A percentile compares a stretch with the other conserved stretches of the same genome.
phyloP scores from a whole-genome alignment of 768 basidiomycete genomes.

The Russula griseocarnosa region DNA sequence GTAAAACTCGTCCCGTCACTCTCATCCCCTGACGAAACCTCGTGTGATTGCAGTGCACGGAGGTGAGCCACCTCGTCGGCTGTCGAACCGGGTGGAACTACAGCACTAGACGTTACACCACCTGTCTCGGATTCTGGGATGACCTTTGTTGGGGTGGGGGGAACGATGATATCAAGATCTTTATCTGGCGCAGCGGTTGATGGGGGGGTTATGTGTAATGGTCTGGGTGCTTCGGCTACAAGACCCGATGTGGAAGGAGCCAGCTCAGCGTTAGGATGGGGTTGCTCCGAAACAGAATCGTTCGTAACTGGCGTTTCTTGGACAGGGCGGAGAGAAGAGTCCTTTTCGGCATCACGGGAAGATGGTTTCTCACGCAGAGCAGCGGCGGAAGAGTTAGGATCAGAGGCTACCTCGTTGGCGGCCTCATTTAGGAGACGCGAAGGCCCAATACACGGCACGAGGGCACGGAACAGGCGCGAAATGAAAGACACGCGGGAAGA shows the following conservation, averaged over 20 bases:
- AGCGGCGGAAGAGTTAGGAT: constrained; percentile 26
- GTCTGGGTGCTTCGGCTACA: constrained; percentile 24
- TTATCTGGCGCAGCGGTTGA: constrained; percentile 33
- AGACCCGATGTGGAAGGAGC: constrained; percentile 11
- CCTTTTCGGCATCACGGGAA: constrained; percentile 30
- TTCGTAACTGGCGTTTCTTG: constrained; percentile 30
- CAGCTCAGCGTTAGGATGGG: constrained; percentile 14
- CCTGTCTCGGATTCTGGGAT: constrained; percentile 73
- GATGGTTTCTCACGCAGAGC: constrained; percentile 33
- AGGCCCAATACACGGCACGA: constrained; percentile 65
- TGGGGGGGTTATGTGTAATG: constrained; percentile 31
- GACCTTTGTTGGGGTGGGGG: constrained; percentile 50
- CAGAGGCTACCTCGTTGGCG: constrained; percentile 32
- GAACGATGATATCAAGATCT: constrained; percentile 38
- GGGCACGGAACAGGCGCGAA: constrained; percentile 53
- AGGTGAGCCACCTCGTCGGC: constrained; percentile 39
- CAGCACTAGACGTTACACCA: constrained; percentile 86
- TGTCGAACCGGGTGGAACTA: constrained; percentile 84
- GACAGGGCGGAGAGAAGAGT: constrained; percentile 24
- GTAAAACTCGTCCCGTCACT: constrained; percentile 63
- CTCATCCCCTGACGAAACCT: constrained; percentile 46
- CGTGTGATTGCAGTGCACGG: constrained; percentile 37
- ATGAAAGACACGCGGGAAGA: constrained; percentile 51
- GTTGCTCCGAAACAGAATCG: constrained; percentile 24
- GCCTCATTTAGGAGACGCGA: constrained; percentile 47